phyloP scores from a whole-genome alignment of 2,329 filamentous ascomycete genomes.

The Cladophialophora carrionii region DNA sequence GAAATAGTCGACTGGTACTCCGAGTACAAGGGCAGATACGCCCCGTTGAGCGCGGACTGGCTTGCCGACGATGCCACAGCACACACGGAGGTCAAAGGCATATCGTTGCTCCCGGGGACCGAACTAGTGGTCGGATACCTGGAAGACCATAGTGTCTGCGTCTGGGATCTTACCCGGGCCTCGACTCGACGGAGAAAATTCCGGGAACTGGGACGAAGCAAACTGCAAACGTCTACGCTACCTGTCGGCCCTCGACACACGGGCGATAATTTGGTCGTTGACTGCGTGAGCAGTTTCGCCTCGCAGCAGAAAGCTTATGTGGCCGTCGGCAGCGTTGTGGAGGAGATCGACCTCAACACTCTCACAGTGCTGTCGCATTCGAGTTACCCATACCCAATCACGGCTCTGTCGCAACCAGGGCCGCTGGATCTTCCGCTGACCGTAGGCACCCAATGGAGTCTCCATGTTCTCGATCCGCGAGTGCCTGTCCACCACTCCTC shows the following conservation, averaged over 20 bases:
- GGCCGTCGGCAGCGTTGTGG: conserved; percentile 73
- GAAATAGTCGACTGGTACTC: conserved; percentile 83
- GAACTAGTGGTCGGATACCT: conserved; percentile 60
- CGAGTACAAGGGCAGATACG: conserved; percentile 83
- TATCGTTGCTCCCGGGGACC: conserved; percentile 46
- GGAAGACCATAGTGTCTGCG: conserved; percentile 82
- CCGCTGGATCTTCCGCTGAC: conserved; percentile 71
- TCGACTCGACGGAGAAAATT: conserved; percentile 61
- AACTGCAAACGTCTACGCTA: conserved; percentile 62
- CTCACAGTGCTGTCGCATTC: conserved; percentile 70
- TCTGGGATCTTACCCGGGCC: conserved; percentile 72
- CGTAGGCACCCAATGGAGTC: conserved; percentile 76
- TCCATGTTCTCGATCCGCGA: conserved; percentile 82
- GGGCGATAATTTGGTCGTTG: conserved; percentile 64
- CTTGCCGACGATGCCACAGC: conserved; percentile 58
- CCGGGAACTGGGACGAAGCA: conserved; percentile 66
- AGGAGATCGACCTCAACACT: conserved; percentile 79
- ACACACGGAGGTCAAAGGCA: conserved; percentile 43
- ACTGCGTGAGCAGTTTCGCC: conserved; percentile 81
- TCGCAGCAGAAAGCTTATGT: conserved; percentile 71
- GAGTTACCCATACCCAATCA: conserved; percentile 79
- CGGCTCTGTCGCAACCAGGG: conserved; percentile 72
- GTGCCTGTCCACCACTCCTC: conserved; percentile 36
- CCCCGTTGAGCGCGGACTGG: conserved; percentile 75
- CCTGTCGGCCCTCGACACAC: conserved; percentile 47